phyloP scores from a whole-genome alignment of 1,284 basidiomycete genomes.

The Puccinia brachypodii region DNA sequence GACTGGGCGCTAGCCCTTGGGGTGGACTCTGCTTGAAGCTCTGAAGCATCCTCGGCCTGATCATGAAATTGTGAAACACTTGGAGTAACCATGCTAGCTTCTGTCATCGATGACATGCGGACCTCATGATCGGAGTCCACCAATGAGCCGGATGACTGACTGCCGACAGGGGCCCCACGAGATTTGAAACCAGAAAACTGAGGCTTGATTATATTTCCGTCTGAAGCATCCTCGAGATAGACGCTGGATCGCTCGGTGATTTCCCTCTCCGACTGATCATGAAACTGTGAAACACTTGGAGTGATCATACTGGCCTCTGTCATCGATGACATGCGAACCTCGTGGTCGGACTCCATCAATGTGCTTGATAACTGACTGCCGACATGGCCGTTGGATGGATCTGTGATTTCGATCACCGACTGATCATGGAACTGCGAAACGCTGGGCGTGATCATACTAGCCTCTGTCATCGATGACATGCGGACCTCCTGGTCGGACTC shows the following conservation, averaged over 20 bases:
- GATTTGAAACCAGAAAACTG: neutral
- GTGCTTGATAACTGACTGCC: neutral
- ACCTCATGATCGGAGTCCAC: neutral
- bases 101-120: neutral
- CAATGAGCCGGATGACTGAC: neutral
- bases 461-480: conserved; percentile 27
- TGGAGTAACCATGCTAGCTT: neutral
- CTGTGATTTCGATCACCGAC: neutral
- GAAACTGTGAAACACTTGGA: neutral
- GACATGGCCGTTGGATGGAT: neutral
- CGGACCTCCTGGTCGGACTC: conserved; percentile 9
- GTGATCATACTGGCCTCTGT: neutral
- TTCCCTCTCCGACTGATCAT: neutral
- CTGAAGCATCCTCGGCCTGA: neutral
- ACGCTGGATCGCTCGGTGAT: neutral
- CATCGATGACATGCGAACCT: neutral
- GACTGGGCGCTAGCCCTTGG: conserved; percentile 21
- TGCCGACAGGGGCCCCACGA: neutral
- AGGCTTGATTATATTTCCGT: too few species aligned
- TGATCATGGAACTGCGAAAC: conserved; percentile 1
- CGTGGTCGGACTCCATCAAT: neutral
- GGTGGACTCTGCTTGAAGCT: conserved; percentile 16
- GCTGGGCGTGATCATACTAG: conserved; percentile 20
- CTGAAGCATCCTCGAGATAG: too few species aligned
- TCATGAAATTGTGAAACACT: neutral